phyloP scores from a whole-genome alignment of 73 alveolate genomes.

The Paramecium sonneborni region DNA sequence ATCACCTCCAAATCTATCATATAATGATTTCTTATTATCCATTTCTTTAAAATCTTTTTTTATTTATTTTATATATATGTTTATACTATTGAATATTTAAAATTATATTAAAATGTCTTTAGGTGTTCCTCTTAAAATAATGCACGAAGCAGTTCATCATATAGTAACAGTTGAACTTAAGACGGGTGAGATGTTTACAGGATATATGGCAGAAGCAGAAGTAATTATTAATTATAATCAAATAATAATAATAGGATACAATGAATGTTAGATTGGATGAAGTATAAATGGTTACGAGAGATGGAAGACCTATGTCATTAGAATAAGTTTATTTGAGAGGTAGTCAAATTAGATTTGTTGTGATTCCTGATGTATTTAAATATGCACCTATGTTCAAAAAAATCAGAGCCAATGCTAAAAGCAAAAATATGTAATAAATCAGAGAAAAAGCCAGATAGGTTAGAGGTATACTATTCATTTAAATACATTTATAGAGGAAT shows the following conservation, averaged over 20 bases:
- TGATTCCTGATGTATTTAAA: slow-evolving; percentile 97
- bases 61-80: not conserved
- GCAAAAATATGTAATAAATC: slow-evolving; percentile 74
- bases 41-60: not conserved
- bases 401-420: slow-evolving; percentile 91
- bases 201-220: slow-evolving; percentile 97
- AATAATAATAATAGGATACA: slow-evolving; percentile 89
- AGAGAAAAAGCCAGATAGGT: slow-evolving; percentile 74
- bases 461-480: slow-evolving; percentile 35
- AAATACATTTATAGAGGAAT: not conserved
- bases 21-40: not conserved
- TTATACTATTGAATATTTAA: not conserved
- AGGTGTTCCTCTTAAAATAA: slow-evolving; percentile 93
- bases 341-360: slow-evolving; percentile 93
- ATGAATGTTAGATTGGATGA: slow-evolving; percentile 97
- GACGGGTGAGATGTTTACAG: slow-evolving; percentile 94
- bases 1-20: slow-evolving; percentile 46
- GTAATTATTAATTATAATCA: not conserved
- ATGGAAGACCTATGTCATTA: slow-evolving; percentile 87
- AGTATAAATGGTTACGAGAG: slow-evolving; percentile 93
- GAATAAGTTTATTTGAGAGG: slow-evolving; percentile 97
- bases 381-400: slow-evolving; percentile 98
- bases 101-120: slow-evolving; percentile 72
- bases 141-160: slow-evolving; percentile 97
- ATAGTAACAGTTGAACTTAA: slow-evolving; percentile 95